These are phyloP conservation scores for Saccharomycopsis phalli DNA, from an alignment of 1,139 yeast species.

Conservation along the genomic window DNA sequence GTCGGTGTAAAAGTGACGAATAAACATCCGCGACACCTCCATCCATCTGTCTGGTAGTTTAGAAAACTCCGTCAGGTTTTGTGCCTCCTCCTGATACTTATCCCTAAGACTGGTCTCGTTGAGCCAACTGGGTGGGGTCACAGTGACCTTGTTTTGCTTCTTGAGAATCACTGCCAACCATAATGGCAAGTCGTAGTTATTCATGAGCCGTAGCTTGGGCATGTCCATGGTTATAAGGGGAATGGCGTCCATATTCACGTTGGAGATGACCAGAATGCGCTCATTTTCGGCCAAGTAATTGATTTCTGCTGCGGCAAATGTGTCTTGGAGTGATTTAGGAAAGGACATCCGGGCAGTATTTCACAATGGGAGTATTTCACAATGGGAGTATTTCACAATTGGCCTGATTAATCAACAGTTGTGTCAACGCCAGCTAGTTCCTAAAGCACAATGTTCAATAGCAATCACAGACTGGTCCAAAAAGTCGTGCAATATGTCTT, in stretches of 20 bases:
- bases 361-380: too few relatives aligned
- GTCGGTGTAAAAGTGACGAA: slow-evolving; percentile 64
- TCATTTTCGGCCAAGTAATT: slow-evolving; percentile 83
- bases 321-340: slow-evolving; percentile 45
- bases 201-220: slow-evolving; percentile 44
- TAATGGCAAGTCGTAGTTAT: slow-evolving; percentile 63
- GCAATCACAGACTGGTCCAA: too few relatives aligned
- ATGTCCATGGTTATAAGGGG: slow-evolving; percentile 13
- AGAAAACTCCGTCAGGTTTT: slow-evolving; percentile 51
- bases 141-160: slow-evolving; percentile 76
- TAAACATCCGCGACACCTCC: slow-evolving; percentile 61
- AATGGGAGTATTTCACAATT: too few relatives aligned
- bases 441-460: too few relatives aligned
- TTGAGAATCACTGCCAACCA: slow-evolving; percentile 85
- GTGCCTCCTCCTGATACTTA: slow-evolving; percentile 61
- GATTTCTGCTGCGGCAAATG: slow-evolving; percentile 69
- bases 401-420: too few relatives aligned
- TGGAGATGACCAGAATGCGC: slow-evolving; percentile 43
- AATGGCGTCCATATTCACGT: slow-evolving; percentile 9
- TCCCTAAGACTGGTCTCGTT: slow-evolving; percentile 44
- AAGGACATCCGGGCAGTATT: too few relatives aligned
- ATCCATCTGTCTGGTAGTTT: slow-evolving; percentile 83
- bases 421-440: too few relatives aligned
- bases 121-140: slow-evolving; percentile 89
- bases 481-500: too few relatives aligned